Percentiles rank a stretch among this genome's conserved stretches.
Conservation (phyloP, 208 protist genomes). For the Endotrypanum monterogeii region DNA sequence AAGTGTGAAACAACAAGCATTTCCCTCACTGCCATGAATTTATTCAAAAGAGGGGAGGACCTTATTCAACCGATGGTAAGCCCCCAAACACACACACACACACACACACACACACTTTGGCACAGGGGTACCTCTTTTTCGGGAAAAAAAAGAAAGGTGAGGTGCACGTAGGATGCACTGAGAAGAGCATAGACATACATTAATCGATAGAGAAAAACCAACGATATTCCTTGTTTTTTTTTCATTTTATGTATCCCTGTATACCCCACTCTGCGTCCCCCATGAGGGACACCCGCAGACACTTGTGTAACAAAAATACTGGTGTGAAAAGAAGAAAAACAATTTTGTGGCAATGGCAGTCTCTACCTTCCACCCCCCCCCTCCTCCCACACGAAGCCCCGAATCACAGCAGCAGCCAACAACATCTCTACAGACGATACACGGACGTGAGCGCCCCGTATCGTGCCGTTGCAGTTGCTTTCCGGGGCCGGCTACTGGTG, state of each 20-base stretch:
- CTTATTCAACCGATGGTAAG: too few species aligned
- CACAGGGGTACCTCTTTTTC: too few species aligned
- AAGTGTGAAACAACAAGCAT: too few species aligned
- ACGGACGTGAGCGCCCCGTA: slow-evolving; percentile 1
- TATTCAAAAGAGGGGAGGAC: too few species aligned
- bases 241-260: background rate
- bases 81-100: too few species aligned
- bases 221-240: too few species aligned
- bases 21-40: too few species aligned
- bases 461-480: background rate
- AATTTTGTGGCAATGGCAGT: too few species aligned
- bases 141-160: background rate
- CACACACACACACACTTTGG: too few species aligned
- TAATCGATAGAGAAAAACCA: background rate
- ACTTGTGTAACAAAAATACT: background rate
- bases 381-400: background rate
- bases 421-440: background rate
- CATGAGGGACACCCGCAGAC: background rate
- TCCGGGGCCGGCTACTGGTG: background rate
- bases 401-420: background rate
- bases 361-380: too few species aligned
- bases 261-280: background rate
- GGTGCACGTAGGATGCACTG: background rate
- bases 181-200: background rate
- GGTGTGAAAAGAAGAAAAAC: background rate